These are phyloP conservation scores for Plasmopara halstedii DNA, from an alignment of 352 stramenopile genomes.

Conservation along the genomic window DNA sequence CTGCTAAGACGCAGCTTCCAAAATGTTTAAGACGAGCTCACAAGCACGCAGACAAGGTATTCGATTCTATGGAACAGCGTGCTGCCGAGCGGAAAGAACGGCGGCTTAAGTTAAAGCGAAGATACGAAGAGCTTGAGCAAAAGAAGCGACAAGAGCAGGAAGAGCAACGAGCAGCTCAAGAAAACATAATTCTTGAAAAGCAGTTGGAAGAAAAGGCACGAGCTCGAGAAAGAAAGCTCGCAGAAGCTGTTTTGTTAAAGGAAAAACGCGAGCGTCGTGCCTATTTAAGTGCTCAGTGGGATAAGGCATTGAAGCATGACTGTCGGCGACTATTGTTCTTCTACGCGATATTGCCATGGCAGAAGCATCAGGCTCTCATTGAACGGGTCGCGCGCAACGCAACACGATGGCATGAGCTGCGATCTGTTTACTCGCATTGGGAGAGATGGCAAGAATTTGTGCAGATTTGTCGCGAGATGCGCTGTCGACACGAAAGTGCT, in stretches of 20 bases:
- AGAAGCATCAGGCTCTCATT: slow-evolving; percentile 17
- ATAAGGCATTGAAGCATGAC: slow-evolving; percentile 26
- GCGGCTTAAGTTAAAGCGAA: slow-evolving; percentile 39
- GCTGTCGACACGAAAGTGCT: slow-evolving; percentile 16
- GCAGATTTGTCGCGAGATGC: slow-evolving; percentile 8
- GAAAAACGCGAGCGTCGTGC: slow-evolving; percentile 31
- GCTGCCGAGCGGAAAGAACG: slow-evolving; percentile 45
- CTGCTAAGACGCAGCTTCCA: neutral
- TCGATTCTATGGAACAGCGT: slow-evolving; percentile 45
- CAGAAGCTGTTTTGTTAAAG: slow-evolving; percentile 19
- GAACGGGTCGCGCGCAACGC: slow-evolving; percentile 30
- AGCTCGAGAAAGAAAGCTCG: slow-evolving; percentile 30
- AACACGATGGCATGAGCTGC: slow-evolving; percentile 35
- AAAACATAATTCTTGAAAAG: slow-evolving; percentile 29
- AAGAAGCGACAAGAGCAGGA: slow-evolving; percentile 36
- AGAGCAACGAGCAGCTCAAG: slow-evolving; percentile 31
- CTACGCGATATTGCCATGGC: slow-evolving; percentile 43
- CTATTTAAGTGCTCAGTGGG: slow-evolving; percentile 18
- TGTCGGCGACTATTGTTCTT: slow-evolving; percentile 33
- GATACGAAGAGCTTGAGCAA: slow-evolving; percentile 43
- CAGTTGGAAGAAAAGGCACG: slow-evolving; percentile 32
- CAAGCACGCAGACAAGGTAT: slow-evolving; percentile 29
- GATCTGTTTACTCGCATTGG: slow-evolving; percentile 34
- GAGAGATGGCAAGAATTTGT: slow-evolving; percentile 32
- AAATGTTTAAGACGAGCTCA: neutral